phyloP scores from a whole-genome alignment of 495 filamentous ascomycete genomes.

The Podospora bellae-mahoneyi region DNA sequence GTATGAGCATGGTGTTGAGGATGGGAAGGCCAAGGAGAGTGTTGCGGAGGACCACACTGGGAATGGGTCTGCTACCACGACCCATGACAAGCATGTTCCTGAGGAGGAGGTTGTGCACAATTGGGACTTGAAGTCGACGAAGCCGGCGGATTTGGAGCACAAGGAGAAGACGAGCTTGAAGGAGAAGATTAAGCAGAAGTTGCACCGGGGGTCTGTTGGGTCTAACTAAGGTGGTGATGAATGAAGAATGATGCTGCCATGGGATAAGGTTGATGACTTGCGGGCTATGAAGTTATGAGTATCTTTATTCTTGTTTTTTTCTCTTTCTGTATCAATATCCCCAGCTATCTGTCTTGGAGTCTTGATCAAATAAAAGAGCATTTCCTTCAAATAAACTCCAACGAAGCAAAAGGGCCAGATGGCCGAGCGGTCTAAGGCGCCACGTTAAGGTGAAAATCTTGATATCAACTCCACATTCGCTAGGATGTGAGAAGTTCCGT shows the following conservation, averaged over 20 bases:
- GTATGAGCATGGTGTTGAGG: background rate
- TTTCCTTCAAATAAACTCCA: background rate
- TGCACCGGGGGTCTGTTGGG: constrained; percentile 26
- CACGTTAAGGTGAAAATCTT: background rate
- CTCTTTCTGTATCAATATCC: background rate
- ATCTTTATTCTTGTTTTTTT: background rate
- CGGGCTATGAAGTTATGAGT: background rate
- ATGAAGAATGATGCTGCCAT: background rate
- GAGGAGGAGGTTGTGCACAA: background rate
- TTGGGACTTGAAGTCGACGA: background rate
- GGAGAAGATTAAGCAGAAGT: constrained; percentile 49
- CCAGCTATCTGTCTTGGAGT: background rate
- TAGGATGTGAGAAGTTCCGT: background rate
- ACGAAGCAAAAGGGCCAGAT: background rate
- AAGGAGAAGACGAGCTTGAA: constrained; percentile 38
- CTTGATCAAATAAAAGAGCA: background rate
- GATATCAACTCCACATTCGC: background rate
- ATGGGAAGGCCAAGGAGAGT: background rate
- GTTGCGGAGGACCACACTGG: background rate
- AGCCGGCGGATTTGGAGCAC: background rate
- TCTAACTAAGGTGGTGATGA: background rate
- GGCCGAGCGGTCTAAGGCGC: background rate
- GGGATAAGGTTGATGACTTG: background rate
- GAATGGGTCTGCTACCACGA: background rate
- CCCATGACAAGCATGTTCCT: background rate